Conservation (phyloP, 257 asterid genomes). For the Euphrasia confusa region DNA sequence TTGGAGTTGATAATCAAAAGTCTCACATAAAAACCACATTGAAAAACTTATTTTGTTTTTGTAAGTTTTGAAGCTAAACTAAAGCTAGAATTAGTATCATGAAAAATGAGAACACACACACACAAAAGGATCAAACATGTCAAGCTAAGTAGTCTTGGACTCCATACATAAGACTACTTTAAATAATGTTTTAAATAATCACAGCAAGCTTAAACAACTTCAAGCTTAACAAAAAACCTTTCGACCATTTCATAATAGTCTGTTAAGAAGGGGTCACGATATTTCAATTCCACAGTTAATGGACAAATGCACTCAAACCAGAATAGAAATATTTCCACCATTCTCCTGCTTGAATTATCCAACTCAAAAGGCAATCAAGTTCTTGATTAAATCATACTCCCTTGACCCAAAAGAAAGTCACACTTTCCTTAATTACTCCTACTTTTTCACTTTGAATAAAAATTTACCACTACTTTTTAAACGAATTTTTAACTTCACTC, state of each 20-base stretch:
- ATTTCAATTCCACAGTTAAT: not conserved
- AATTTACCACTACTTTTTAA: no score
- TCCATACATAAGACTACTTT: not conserved
- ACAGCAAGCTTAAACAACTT: not conserved
- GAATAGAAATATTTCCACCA: not conserved
- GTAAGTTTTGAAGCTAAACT: not conserved
- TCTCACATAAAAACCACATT: not conserved
- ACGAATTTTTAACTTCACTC: no score
- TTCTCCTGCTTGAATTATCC: conserved; percentile 2
- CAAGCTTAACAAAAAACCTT: no score
- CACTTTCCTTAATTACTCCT: no score
- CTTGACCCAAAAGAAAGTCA: no score
- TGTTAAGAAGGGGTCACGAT: not conserved
- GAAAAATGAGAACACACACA: no score
- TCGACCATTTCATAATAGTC: no score
- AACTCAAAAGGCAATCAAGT: not conserved
- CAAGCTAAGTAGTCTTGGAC: not conserved
- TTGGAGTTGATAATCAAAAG: not conserved
- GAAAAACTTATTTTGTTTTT: not conserved
- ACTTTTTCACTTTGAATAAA: no score
- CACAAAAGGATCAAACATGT: no score
- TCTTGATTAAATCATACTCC: no score
- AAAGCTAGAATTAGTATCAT: no score
- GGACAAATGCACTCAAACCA: not conserved
- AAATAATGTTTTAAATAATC: not conserved